Evolutionary conservation across 305 asterid genomes (phyloP), one percentile per base, ranked within the genome.

Genomic region (Solanum hybrid): DNA sequence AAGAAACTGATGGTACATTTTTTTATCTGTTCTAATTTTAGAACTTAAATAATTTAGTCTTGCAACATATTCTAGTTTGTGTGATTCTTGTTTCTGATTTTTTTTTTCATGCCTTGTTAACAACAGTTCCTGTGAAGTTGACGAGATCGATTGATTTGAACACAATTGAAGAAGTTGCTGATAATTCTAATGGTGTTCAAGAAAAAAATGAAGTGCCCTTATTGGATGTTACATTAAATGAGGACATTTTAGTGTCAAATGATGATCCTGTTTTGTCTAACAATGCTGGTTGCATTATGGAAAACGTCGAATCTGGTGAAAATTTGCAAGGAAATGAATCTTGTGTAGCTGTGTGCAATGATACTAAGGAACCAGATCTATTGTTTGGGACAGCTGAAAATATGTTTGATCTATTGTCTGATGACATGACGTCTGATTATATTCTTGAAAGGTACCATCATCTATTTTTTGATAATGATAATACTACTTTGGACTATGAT

Each of bases 381-480:
- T n/a, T n/a, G n/a, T n/a, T n/a, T n/a, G n/a, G n/a, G n/a, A n/a
- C n/a, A n/a, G n/a, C n/a, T n/a, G n/a, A n/a, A n/a, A n/a, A n/a
- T n/a, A n/a, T n/a, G n/a, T n/a, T n/a, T n/a, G n/a, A n/a, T n/a
- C 37, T 35, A 35, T 6, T 35, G 0, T 79, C 22, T 79, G 20
- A 35, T 10, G 31, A 0, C 20, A 5, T 5, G 11, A 36, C 0
- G 31, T 1, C 56, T 1, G 56, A 36, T 0, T 20, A 79, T 3
- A 22, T 36, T 2, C 0, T 79, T 36, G 32, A 36, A n/a, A 78
- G 29, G 85, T 20, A 10, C 5, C 5, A 5, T 78, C 0, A 35
- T 35, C 20, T 36, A 1, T 0, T 78, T 10, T 36, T 0, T 78
- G 56, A 22, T 36, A 35, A 36, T 36, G 32, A 36, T 14, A 3